Percentiles rank a stretch among this genome's conserved stretches.
Evolutionary conservation across 129 eudicot genomes (phyloP).

Genomic region (Escallonia rubra): DNA sequence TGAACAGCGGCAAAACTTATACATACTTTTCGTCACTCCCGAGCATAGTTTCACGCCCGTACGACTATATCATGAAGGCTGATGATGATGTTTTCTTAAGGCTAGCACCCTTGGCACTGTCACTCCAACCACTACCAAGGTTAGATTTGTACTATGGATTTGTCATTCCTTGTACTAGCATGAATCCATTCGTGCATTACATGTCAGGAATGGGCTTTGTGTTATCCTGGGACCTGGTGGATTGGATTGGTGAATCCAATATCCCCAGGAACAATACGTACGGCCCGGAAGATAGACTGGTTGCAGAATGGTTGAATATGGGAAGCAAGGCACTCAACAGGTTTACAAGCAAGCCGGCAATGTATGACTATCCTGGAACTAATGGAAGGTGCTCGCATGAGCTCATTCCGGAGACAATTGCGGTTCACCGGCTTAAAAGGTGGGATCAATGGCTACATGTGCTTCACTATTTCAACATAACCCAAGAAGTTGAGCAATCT

Average conservation of each 20-base stretch:
- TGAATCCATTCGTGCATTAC: constrained; percentile 60
- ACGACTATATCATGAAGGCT: constrained; percentile 75
- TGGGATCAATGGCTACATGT: constrained; percentile 80
- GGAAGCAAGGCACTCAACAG: constrained; percentile 57
- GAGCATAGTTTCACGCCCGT: constrained; percentile 32
- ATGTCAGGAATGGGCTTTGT: constrained; percentile 86
- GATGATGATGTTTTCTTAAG: constrained; percentile 72
- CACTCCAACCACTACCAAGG: constrained; percentile 53
- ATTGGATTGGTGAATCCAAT: constrained; percentile 49
- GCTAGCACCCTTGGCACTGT: constrained; percentile 44
- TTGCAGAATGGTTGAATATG: constrained; percentile 54
- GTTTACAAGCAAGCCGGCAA: constrained; percentile 65
- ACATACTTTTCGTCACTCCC: constrained; percentile 73
- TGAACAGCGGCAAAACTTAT: constrained; percentile 73
- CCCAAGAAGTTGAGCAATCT: constrained; percentile 35
- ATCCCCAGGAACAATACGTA: constrained; percentile 42
- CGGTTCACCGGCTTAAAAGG: constrained; percentile 66
- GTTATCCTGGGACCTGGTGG: constrained; percentile 73
- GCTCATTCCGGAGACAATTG: constrained; percentile 53
- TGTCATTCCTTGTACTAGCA: constrained; percentile 78
- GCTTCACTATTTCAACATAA: constrained; percentile 56
- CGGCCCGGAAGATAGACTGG: constrained; percentile 76
- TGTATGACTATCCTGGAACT: constrained; percentile 79
- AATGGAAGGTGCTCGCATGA: constrained; percentile 80
- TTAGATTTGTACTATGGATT: constrained; percentile 63